A percentile compares a stretch with the other conserved stretches of the same genome.
These are phyloP conservation scores for Candida broadrunensis DNA, from an alignment of 805 yeast species.

Conservation along the genomic window DNA sequence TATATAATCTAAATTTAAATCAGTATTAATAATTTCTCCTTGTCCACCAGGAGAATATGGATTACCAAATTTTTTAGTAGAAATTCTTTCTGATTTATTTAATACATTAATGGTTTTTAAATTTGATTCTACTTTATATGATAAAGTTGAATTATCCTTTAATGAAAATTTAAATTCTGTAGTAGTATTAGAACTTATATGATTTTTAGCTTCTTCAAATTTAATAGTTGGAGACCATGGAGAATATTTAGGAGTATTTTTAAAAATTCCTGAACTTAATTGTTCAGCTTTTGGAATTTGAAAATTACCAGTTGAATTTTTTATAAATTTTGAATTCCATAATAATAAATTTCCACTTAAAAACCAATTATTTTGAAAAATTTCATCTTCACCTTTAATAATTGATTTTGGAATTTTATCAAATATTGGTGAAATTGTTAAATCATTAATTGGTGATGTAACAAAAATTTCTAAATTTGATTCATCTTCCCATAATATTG, in stretches of 20 bases:
- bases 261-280: constrained; percentile 16
- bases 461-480: constrained; percentile 19
- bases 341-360: constrained; percentile 24
- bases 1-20: neutral
- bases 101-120: constrained; percentile 9
- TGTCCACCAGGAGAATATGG: neutral
- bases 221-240: constrained; percentile 15
- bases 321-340: constrained; percentile 13
- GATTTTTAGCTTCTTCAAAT: constrained; percentile 18
- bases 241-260: constrained; percentile 18
- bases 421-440: constrained; percentile 12
- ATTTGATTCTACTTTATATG: constrained; percentile 15
- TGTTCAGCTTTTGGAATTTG: constrained; percentile 11
- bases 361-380: constrained; percentile 18
- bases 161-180: constrained; percentile 23
- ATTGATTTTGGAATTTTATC: constrained; percentile 17
- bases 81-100: constrained; percentile 6
- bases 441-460: constrained; percentile 19
- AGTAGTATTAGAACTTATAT: constrained; percentile 10
- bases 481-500: constrained; percentile 22
- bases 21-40: neutral
- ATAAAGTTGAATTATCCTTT: constrained; percentile 15
- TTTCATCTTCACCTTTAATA: constrained; percentile 8
- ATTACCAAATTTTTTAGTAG: neutral
- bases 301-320: constrained; percentile 14